Evolutionary conservation across 306 rosid genomes (phyloP), one percentile per base, ranked within the genome.

Genomic region (Cicer cuneatum): DNA sequence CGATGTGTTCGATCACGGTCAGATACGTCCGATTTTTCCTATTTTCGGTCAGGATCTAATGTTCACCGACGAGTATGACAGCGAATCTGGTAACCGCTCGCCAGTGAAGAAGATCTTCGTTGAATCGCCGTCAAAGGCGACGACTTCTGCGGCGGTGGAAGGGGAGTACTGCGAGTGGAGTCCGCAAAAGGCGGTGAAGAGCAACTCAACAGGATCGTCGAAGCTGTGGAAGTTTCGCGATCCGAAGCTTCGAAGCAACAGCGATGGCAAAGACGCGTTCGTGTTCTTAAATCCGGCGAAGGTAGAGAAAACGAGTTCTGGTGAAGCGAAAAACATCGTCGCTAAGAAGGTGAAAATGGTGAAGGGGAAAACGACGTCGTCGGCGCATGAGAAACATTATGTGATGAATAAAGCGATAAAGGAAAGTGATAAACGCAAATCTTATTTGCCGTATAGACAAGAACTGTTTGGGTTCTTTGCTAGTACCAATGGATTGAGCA

Each of bases 181-280:
- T 0, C 80, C 82, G 10, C 73, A 77, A 10, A 37, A 80, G 66
- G 72, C 82, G n/a, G 76, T 12, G 87, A 84, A 93, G 82, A 87
- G 98, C 78, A 84, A 88, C 61, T 94, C 98, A 10, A 91, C 97
- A 0, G 98, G 98, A 1, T 87, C 86, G 61, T 91, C 95, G 0
- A 91, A 81, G 85, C 60, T 91, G 1, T 88, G 97, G 98, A 85
- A 84, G 67, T 60, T 91, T 58, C 75, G 93, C 1, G 97, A 91
- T 8, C 46, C 74, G 76, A 89, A 86, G 58, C 75, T 74, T 0
- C 87, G 96, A 57, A 84, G 98, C 83, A 86, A 78, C 77, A 94
- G 98, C 49, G 98, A 94, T 40, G 97, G 97, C 1, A 86, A 90
- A 56, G 97, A 91, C 60, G 83, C 95, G 8, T 89, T 90, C 64